Base-by-base conservation (phyloP, 352 stramenopile genomes). In the Stramenopiles sp. region DNA sequence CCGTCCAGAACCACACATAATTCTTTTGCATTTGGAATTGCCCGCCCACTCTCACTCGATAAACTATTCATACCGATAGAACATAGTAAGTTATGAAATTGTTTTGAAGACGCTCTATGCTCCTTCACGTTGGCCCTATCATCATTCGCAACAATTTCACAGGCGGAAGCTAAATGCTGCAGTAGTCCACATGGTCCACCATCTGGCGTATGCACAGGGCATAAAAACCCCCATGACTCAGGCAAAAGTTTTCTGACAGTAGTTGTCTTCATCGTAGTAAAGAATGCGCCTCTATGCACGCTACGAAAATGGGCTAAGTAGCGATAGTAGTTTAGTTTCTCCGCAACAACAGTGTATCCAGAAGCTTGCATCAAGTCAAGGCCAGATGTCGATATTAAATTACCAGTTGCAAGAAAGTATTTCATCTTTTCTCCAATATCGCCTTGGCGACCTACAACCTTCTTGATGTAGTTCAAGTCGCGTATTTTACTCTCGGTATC, bases 241-340 rank as follows among this genome's bases (percentile, higher is more conserved):
- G 95, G 95, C 4, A 14, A 14, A 67, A 99, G 86, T 85, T 99
- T 98, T 55, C 97, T 90, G 75, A 99, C 95, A 4, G 95, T 89
- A 7, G 97, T 99, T 44, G 96, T 99, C 86, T 99, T 99, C 96
- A 99, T 99, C 84, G 98, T 96, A 39, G 96, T 99, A 85, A 99
- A 99, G 85, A 99, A 99, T 85, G 98, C 94, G 30, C 96, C 96
- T 87, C 97, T 92, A 85, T 99, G 96, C 30, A 99, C 95, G 55
- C 92, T 97, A 4, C 96, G 92, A 86, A 99, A 99, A 86, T 99
- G 97, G 71, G 71, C 71, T 71, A 98, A 95, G 88, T 98, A 99
- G 33, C 96, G 89, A 84, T 99, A 95, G 86, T 97, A 98, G 86
- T 99, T 99, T 75, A 99, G 88, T 82, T 97, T 96, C 85, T 99